phyloP scores from a whole-genome alignment of 768 basidiomycete genomes.

The Obba rivulosa region DNA sequence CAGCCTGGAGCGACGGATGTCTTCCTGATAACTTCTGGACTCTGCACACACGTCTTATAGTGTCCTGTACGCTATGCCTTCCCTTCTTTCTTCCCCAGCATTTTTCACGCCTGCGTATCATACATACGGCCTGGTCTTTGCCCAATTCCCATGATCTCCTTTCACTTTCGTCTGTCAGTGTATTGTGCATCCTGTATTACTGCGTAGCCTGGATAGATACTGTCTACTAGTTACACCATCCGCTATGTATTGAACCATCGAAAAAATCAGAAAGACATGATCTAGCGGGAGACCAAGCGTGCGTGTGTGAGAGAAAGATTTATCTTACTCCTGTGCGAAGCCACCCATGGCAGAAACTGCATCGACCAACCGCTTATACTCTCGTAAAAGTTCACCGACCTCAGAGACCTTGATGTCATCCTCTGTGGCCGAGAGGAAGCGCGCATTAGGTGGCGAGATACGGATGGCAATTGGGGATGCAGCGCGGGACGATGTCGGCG shows the following conservation, averaged over 20 bases:
- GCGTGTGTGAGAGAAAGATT: too few relatives aligned
- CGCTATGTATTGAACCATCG: background rate
- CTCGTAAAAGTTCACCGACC: constrained; percentile 70
- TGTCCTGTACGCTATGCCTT: background rate
- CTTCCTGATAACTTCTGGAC: too few relatives aligned
- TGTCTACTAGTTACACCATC: constrained; percentile 1
- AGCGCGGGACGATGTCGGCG: constrained; percentile 33
- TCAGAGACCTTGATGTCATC: constrained; percentile 82
- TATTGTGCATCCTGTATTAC: background rate
- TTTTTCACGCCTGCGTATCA: too few relatives aligned
- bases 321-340: constrained; percentile 37
- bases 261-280: background rate
- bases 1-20: too few relatives aligned
- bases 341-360: constrained; percentile 56
- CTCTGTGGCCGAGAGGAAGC: constrained; percentile 66
- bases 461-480: constrained; percentile 35
- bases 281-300: background rate
- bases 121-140: too few relatives aligned
- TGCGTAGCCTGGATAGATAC: background rate
- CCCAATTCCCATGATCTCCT: too few relatives aligned
- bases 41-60: too few relatives aligned
- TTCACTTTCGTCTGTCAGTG: background rate
- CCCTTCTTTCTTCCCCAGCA: too few relatives aligned
- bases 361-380: constrained; percentile 78
- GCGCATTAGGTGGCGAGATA: constrained; percentile 56